These are phyloP conservation scores for Pelargonium citronellum DNA, from an alignment of 441 rosid genomes.

Conservation along the genomic window DNA sequence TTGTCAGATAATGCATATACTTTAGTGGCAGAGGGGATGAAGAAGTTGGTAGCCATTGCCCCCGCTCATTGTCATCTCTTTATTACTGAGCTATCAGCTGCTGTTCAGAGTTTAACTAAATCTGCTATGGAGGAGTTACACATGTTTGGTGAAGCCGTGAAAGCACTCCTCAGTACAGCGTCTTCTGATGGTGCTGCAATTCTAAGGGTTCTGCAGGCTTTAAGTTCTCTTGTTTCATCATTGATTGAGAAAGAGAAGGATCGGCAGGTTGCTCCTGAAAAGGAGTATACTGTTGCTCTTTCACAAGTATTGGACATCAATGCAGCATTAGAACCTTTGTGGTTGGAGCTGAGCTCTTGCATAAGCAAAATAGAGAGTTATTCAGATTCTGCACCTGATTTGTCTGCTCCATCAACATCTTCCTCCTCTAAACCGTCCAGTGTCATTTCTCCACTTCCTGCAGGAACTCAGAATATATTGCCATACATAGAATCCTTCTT, in stretches of 20 bases:
- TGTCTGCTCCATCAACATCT: conserved; percentile 59
- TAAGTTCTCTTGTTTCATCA: conserved; percentile 70
- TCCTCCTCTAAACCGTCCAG: conserved; percentile 53
- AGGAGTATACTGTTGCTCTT: conserved; percentile 53
- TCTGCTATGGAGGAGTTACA: conserved; percentile 80
- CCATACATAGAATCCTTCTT: conserved; percentile 97
- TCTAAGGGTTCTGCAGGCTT: conserved; percentile 82
- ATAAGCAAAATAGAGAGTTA: conserved; percentile 72
- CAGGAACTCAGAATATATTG: conserved; percentile 86
- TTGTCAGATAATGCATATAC: conserved; percentile 89
- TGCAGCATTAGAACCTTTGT: conserved; percentile 74
- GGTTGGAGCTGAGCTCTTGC: conserved; percentile 92
- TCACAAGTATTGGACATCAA: conserved; percentile 62
- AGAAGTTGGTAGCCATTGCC: conserved; percentile 76
- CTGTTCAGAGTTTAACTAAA: conserved; percentile 64
- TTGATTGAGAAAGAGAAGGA: conserved; percentile 56
- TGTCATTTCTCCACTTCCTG: conserved; percentile 65
- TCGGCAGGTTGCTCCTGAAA: conserved; percentile 42
- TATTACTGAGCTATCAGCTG: conserved; percentile 72
- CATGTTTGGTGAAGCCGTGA: conserved; percentile 73
- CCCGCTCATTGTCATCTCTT: conserved; percentile 78
- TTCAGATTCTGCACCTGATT: conserved; percentile 58
- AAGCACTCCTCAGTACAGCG: conserved; percentile 68
- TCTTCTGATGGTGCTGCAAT: conserved; percentile 92
- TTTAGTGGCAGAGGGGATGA: conserved; percentile 89